These are phyloP conservation scores for Nakazawaea sp. DNA, from an alignment of 805 yeast genomes.

Conservation along the genomic window DNA sequence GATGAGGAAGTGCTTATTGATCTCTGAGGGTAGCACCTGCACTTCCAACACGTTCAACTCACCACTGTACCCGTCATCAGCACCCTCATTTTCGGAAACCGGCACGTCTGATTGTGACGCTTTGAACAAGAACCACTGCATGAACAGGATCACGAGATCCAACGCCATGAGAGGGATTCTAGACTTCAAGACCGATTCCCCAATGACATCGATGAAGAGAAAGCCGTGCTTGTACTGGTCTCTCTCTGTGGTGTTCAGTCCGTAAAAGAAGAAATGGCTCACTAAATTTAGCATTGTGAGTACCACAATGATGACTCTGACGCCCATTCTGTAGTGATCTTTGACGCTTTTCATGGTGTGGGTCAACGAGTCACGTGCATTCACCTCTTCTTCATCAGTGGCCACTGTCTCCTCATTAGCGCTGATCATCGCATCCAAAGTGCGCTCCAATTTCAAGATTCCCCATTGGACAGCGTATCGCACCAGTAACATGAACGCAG, in stretches of 20 bases:
- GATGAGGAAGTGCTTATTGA: neutral
- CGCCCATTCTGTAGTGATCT: conserved; percentile 12
- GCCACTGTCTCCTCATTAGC: conserved; percentile 14
- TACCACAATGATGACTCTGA: conserved; percentile 3
- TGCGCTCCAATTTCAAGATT: conserved; percentile 14
- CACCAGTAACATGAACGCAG: conserved; percentile 17
- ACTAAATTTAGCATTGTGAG: conserved; percentile 9
- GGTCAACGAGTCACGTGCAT: conserved; percentile 13
- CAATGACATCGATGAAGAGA: conserved; percentile 20
- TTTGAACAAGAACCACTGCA: neutral
- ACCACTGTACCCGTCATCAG: neutral
- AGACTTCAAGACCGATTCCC: conserved; percentile 15
- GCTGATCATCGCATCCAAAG: conserved; percentile 9
- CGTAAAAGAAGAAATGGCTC: conserved; percentile 7
- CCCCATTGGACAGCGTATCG: conserved; percentile 16
- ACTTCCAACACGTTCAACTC: neutral
- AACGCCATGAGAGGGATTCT: conserved; percentile 12
- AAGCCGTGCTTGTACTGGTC: conserved; percentile 14
- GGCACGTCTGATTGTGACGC: neutral
- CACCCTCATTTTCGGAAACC: neutral
- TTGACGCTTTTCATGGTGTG: conserved; percentile 12
- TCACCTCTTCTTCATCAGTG: neutral
- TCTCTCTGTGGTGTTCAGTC: too few relatives aligned
- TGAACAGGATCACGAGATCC: conserved; percentile 11
- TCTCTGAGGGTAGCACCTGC: neutral